phyloP scores from a whole-genome alignment of 441 rosid species.

The Euphorbia corollata region DNA sequence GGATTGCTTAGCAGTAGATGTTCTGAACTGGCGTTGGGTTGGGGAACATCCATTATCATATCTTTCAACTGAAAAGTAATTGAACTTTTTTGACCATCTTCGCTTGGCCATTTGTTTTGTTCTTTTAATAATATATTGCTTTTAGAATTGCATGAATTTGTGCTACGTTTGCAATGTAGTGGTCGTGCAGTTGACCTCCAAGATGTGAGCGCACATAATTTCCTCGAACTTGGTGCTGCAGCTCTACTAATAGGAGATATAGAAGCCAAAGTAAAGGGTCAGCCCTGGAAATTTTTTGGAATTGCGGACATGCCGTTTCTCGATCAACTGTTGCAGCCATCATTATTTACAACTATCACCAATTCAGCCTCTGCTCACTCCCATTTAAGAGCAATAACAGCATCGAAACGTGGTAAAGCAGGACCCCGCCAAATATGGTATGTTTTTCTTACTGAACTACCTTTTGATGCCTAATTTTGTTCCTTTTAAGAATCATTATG shows the following conservation, averaged over 20 bases:
- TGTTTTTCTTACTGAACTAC: constrained; percentile 26
- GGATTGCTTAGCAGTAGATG: constrained; percentile 68
- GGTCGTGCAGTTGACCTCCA: constrained; percentile 56
- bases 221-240: constrained; percentile 96
- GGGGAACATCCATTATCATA: constrained; percentile 55
- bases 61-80: constrained; percentile 64
- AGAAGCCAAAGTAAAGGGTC: constrained; percentile 90
- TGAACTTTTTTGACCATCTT: constrained; percentile 1
- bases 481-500: constrained; percentile 15
- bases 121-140: constrained; percentile 7
- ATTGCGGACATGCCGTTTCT: constrained; percentile 89
- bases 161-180: constrained; percentile 34
- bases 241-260: constrained; percentile 89
- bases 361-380: constrained; percentile 68
- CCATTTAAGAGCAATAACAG: constrained; percentile 84
- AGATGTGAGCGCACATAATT: constrained; percentile 62
- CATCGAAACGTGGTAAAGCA: constrained; percentile 76
- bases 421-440: constrained; percentile 83
- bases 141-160: constrained; percentile 16
- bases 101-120: constrained; percentile 3
- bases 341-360: constrained; percentile 65
- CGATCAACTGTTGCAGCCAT: constrained; percentile 91
- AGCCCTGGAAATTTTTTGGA: constrained; percentile 90
- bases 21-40: constrained; percentile 88
- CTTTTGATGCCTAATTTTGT: constrained; percentile 19